Base-by-base conservation (phyloP, 73 alveolate species). In the Uronychia binucleata region DNA sequence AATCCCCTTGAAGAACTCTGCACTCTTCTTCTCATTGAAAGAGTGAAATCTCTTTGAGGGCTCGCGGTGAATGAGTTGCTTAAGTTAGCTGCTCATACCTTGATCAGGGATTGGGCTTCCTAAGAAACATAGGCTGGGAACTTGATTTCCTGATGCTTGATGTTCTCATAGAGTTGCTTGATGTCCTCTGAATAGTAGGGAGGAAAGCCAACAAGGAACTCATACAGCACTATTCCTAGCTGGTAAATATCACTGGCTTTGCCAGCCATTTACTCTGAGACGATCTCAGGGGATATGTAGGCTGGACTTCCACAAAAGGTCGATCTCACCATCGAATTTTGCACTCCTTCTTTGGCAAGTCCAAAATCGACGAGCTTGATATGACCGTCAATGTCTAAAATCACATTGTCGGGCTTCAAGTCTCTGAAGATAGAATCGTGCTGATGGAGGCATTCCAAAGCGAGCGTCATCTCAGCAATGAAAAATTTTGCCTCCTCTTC, bases 301-400 rank as follows among this genome's bases (percentile, higher is more conserved):
- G 95, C 98, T 31, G 95, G 95, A 27, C 90, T 78, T 28, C 96
- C 95, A 88, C 94, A 94, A 78, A 94, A 94, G 26, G 90, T 86
- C 57, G 78, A 77, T 26, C 95, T 90, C 74, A 85, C 77, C 57
- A 86, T 91, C 87, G 88, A 78, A 58, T 90, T 94, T n/a, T 86
- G 80, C 74, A 87, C 83, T 33, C 95, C 95, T 77, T 91, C 98
- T 83, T 94, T 88, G 0, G 94, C 94, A 46, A 94, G 81, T 30
- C 98, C 98, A 92, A 88, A 94, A 77, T 93, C 96, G 28, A 94
- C 92, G 59, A 94, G 77, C 83, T 94, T 88, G 1, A 92, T 84
- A 77, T 96, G 98, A 0, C 99, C 98, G 46, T 95, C 97, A 26
- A 79, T 75, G 80, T 96, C 99, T 67, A 94, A 92, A 31, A 94